Evolutionary conservation across 2,329 filamentous ascomycete genomes (phyloP).

Genomic region (Exutisphaerella laricina): DNA sequence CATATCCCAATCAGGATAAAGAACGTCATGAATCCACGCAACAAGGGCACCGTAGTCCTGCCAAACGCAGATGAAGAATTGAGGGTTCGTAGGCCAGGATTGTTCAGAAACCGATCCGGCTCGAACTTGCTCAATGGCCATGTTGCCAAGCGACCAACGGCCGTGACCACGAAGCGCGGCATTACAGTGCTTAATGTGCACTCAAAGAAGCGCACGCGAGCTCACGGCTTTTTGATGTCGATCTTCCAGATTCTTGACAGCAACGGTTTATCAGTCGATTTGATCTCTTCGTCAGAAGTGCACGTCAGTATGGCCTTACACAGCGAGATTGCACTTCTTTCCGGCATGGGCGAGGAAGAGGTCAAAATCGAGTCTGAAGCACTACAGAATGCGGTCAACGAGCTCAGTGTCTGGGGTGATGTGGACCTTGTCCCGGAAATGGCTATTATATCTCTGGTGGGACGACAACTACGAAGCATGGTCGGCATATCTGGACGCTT

Average conservation of each 20-base stretch:
- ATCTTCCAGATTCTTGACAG: constrained; percentile 89
- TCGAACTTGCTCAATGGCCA: constrained; percentile 34
- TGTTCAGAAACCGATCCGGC: constrained; percentile 44
- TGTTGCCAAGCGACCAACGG: constrained; percentile 48
- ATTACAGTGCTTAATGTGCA: constrained; percentile 98
- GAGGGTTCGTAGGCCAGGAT: constrained; percentile 48
- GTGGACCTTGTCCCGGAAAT: constrained; percentile 87
- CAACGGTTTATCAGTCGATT: constrained; percentile 82
- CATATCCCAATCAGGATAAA: constrained; percentile 85
- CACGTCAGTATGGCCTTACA: constrained; percentile 97
- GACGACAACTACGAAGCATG: constrained; percentile 97
- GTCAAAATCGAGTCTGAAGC: constrained; percentile 45
- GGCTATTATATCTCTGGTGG: constrained; percentile 92
- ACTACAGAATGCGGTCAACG: constrained; percentile 52
- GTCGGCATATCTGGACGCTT: constrained; percentile 83
- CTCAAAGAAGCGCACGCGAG: constrained; percentile 92
- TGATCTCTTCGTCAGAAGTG: constrained; percentile 94
- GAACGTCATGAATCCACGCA: constrained; percentile 81
- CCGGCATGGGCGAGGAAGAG: constrained; percentile 42
- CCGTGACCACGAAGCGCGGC: constrained; percentile 95
- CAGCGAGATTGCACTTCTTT: constrained; percentile 58
- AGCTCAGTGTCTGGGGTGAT: constrained; percentile 74
- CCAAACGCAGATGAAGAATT: constrained; percentile 61
- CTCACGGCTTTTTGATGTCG: constrained; percentile 89
- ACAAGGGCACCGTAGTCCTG: constrained; percentile 73